Evolutionary conservation across 129 eudicot genomes (phyloP), one percentile per base, ranked within the genome.

Genomic region (Flaveria robusta): DNA sequence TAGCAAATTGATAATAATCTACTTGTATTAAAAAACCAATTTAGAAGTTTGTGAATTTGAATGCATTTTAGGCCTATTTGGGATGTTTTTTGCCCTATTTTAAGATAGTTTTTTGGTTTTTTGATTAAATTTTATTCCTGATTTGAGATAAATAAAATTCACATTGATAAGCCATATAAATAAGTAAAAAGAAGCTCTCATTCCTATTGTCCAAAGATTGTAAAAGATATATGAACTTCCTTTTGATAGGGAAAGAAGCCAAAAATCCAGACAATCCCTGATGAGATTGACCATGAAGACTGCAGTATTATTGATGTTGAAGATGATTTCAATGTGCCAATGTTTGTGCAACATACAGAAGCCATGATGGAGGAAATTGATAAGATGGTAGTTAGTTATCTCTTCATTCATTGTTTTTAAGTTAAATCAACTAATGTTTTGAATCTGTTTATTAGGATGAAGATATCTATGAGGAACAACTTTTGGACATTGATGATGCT

Each of bases 291-390:
- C 50, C 5, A 65, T 9, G 81, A 83, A 22, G 96, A 86, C 55
- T 80, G 80, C 76, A 72, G 54, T 41, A 85, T 88, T 22, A 71
- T 80, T 24, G 92, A 90, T 81, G 93, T 45, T 45, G 87, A 85
- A 4, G 95, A 88, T 60, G 90, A 77, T 16, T 68, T 76, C 27
- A 74, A 83, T 64, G 90, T 80, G 13, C 98, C 97, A 0, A 90
- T 88, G 92, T 89, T 84, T 77, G 92, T 93, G 74, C 98, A 93
- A 45, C 95, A 90, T 51, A 93, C 98, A 19, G 91, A 90, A 85
- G 91, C 97, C 20, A 88, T 90, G 95, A 77, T 90, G 70, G 92
- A 93, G 23, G 95, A 90, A 82, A 87, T 90, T 0, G 91, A 93
- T 41, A 66, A 84, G 66, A 90, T 93, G 97, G 97, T 88, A 87